Evolutionary conservation across 306 rosid species (phyloP).

Genomic region (Cucurbita ficifolia): DNA sequence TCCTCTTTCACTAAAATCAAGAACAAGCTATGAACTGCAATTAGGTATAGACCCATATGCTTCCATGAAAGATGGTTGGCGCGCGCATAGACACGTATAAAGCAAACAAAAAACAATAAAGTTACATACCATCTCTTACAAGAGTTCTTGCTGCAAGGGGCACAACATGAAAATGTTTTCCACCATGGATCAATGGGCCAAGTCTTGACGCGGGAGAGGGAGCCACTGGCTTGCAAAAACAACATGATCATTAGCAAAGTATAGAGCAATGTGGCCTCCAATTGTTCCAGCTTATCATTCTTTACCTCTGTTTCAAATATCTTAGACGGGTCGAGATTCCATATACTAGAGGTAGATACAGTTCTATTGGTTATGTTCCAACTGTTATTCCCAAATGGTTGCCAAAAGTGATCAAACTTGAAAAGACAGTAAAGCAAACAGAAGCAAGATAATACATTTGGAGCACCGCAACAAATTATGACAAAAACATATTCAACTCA

Average conservation of each 20-base stretch:
- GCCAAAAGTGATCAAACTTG: conserved; percentile 50
- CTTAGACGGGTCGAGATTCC: conserved; percentile 73
- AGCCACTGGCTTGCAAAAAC: conserved; percentile 71
- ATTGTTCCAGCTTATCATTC: conserved; percentile 20
- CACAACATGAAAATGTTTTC: conserved; percentile 52
- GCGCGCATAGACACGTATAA: neutral
- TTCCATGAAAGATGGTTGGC: neutral
- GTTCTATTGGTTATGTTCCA: conserved; percentile 23
- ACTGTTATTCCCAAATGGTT: conserved; percentile 24
- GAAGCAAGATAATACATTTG: no score
- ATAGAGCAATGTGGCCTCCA: conserved; percentile 62
- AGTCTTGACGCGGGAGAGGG: conserved; percentile 34
- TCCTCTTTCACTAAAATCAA: neutral
- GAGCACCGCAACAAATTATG: no score
- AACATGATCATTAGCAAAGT: conserved; percentile 57
- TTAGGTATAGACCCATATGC: neutral
- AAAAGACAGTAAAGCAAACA: no score
- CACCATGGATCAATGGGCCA: conserved; percentile 74
- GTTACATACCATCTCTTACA: conserved; percentile 61
- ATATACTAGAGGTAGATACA: conserved; percentile 56
- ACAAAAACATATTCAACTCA: no score
- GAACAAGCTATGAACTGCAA: neutral
- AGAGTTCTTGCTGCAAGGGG: conserved; percentile 53
- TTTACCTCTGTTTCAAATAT: conserved; percentile 47
- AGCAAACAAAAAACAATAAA: neutral